Base-by-base conservation (phyloP, 345 rosid species). In the Eucalyptus cloeziana region DNA sequence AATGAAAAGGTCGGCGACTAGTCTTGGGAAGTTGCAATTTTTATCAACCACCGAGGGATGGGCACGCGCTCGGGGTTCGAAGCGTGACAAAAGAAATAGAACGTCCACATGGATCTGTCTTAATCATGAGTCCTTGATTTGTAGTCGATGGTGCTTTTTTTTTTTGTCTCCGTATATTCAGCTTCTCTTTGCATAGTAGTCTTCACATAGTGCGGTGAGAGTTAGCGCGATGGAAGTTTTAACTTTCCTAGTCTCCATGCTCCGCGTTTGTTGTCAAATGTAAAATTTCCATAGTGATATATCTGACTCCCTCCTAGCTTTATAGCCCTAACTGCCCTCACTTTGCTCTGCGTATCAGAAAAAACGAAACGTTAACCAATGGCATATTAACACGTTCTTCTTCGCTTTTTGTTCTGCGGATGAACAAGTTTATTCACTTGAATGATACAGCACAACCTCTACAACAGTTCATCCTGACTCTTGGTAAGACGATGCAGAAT, bases 271-370 rank as follows among this genome's bases (percentile, higher is more conserved):
- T 86, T 14, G 64, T 21, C 87, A 86, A 81, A 22, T 79, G 40
- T 89, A 56, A 45, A 40, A 43, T 47, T 43, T 81, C 13, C 13
- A 81, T 37, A 3, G 16, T 43, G 49, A 37, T 37, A 81, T 81
- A 81, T 37, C 69, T 11, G 31, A 60, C 69, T 93, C 45, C 98
- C 99, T 27, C 96, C 98, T 92, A 94, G 95, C 91, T 95, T 96
- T 71, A 95, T 89, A 49, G 87, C 97, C 91, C 95, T 95, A 89
- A 96, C 96, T 3, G 98, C 97, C 91, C 33, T 97, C 97, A 50
- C 99, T 95, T 90, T 95, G 95, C 89, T 97, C 97, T 95, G 95
- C 37, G 19, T 8, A 50, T 15, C 54, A 3, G 56, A 17, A 52
- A 52, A 52, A 52, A 52, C 22, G 10, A 52, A 52, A 52, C 56